These are phyloP conservation scores for Ophiocordyceps robertsii DNA, from an alignment of 2,329 filamentous ascomycete genomes.

Conservation along the genomic window DNA sequence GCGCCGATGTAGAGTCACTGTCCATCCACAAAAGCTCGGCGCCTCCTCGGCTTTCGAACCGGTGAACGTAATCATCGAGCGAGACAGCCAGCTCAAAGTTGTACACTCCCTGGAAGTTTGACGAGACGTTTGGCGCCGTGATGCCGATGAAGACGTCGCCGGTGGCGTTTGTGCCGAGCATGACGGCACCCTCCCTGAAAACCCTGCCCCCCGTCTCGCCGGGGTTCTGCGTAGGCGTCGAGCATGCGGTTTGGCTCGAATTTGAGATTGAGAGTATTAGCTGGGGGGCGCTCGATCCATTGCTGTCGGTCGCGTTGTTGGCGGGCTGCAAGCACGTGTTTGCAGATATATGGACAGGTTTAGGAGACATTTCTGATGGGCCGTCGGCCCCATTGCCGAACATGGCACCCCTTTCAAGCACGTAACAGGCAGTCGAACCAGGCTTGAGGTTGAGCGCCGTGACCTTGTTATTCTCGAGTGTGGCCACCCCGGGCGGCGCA, in stretches of 20 bases:
- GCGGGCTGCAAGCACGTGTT: conserved; percentile 73
- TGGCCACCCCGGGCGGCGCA: conserved; percentile 34
- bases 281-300: conserved; percentile 42
- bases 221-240: conserved; percentile 9
- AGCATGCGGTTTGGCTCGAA: conserved; percentile 17
- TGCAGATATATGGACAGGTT: conserved; percentile 63
- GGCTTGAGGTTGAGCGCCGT: conserved; percentile 43
- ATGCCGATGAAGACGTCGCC: conserved; percentile 66
- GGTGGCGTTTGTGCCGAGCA: conserved; percentile 45
- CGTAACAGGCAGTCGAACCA: conserved; percentile 41
- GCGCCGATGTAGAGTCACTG: conserved; percentile 63
- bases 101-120: conserved; percentile 51
- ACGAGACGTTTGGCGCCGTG: conserved; percentile 51
- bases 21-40: conserved; percentile 66
- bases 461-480: conserved; percentile 52
- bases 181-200: conserved; percentile 58
- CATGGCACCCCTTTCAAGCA: conserved; percentile 15
- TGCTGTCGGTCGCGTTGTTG: conserved; percentile 6
- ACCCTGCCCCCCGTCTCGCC: conserved; percentile 17
- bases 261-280: conserved; percentile 66
- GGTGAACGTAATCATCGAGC: conserved; percentile 64
- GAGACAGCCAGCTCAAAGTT: conserved; percentile 75
- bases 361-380: conserved; percentile 3
- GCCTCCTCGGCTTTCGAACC: conserved; percentile 29
- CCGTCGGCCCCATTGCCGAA: conserved; percentile 6